These are phyloP conservation scores for Pelargonium citronellum DNA, from an alignment of 441 rosid genomes.

Conservation along the genomic window DNA sequence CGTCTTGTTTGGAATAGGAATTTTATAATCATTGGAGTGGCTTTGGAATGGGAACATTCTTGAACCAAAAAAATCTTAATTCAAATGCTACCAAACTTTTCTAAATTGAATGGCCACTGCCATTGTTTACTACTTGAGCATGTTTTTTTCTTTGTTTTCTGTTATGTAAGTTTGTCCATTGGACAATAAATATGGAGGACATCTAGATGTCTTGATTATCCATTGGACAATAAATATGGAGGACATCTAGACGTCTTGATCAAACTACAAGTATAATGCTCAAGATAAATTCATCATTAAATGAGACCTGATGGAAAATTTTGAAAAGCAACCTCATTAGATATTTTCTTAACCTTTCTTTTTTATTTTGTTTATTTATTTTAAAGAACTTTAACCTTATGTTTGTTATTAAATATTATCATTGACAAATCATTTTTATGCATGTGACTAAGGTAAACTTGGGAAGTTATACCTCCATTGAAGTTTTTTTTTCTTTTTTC, in stretches of 20 bases:
- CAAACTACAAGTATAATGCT: not conserved
- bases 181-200: not conserved
- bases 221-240: not conserved
- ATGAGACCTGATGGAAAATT: not conserved
- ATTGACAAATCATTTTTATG: not conserved
- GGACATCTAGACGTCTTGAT: not conserved
- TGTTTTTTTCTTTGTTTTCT: not conserved
- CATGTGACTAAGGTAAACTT: not conserved
- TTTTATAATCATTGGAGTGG: too few relatives aligned
- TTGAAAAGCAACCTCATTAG: not conserved
- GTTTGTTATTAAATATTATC: not conserved
- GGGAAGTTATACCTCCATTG: not conserved
- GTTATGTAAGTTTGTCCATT: not conserved
- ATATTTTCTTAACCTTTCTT: not conserved
- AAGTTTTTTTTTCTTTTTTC: not conserved
- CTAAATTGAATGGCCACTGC: too few relatives aligned
- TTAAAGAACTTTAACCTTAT: not conserved
- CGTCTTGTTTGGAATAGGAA: too few relatives aligned
- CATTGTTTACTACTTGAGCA: too few relatives aligned
- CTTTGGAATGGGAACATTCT: too few relatives aligned
- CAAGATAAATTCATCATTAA: not conserved
- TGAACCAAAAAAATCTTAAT: too few relatives aligned
- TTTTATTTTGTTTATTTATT: too few relatives aligned
- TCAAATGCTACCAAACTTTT: too few relatives aligned
- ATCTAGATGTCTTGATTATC: not conserved